Evolutionary conservation across 2,329 filamentous ascomycete species (phyloP).

Genomic region (Colletotrichum camelliae): DNA sequence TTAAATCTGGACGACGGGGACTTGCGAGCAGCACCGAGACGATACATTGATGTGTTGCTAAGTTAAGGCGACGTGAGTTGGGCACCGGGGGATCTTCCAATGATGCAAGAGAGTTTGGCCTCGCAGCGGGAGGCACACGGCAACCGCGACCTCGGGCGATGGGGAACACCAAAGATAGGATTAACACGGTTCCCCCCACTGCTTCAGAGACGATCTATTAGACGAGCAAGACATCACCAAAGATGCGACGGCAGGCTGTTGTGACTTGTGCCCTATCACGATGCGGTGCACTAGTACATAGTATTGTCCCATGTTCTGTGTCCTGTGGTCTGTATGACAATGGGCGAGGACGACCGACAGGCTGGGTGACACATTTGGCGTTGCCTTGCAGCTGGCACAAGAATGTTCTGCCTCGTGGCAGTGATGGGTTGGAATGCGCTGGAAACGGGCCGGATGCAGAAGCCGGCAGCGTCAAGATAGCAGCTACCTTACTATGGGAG

Average conservation of each 20-base stretch:
- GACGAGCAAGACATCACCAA: neutral
- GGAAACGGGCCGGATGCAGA: conserved; percentile 6
- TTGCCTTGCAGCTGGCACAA: neutral
- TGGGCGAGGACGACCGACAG: neutral
- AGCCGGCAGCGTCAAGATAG: neutral
- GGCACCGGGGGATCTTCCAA: conserved; percentile 3
- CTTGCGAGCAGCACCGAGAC: neutral
- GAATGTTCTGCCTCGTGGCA: conserved; percentile 12
- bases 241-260: neutral
- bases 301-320: neutral
- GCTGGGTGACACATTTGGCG: conserved; percentile 6
- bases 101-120: conserved; percentile 10
- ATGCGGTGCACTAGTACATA: neutral
- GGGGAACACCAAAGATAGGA: neutral
- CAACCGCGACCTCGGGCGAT: neutral
- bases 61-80: neutral
- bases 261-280: neutral
- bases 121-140: conserved; percentile 12
- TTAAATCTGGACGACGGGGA: neutral
- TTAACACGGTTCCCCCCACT: neutral
- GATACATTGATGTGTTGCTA: neutral
- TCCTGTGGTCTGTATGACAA: neutral
- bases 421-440: neutral
- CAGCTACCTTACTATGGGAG: too few relatives aligned
- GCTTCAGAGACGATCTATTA: neutral